Percentiles rank a stretch among this genome's conserved stretches.
Evolutionary conservation across 2,329 filamentous ascomycete species (phyloP).

Genomic region (Akanthomyces lecanii): DNA sequence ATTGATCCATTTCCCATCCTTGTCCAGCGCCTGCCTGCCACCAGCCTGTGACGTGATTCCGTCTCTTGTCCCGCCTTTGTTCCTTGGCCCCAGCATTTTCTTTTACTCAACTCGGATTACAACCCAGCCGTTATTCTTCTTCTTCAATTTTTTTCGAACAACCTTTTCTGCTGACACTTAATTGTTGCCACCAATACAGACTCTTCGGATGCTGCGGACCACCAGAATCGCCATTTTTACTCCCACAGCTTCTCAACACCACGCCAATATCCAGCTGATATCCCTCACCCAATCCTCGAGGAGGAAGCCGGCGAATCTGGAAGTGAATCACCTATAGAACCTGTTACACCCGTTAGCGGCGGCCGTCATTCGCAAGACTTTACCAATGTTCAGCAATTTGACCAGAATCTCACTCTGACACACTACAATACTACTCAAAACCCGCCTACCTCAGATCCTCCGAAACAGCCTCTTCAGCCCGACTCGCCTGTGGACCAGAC

Average conservation of each 20-base stretch:
- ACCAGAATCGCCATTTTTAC: neutral
- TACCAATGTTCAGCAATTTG: conserved; percentile 38
- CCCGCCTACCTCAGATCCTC: conserved; percentile 11
- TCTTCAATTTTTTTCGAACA: neutral
- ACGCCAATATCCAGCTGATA: conserved; percentile 46
- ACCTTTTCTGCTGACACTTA: conserved; percentile 18
- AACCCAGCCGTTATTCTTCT: neutral
- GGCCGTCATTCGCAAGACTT: conserved; percentile 54
- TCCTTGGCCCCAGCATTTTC: conserved; percentile 8
- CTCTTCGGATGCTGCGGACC: conserved; percentile 4
- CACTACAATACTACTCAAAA: conserved; percentile 14
- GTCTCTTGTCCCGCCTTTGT: conserved; percentile 14
- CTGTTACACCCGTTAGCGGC: conserved; percentile 57
- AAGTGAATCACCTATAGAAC: conserved; percentile 56
- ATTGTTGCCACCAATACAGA: conserved; percentile 17
- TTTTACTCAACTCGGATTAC: neutral
- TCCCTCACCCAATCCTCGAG: conserved; percentile 48
- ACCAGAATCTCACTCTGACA: conserved; percentile 24
- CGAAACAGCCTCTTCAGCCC: conserved; percentile 7
- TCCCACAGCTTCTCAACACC: conserved; percentile 36
- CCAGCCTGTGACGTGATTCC: conserved; percentile 20
- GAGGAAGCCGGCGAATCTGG: conserved; percentile 56
- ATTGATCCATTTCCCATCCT: conserved; percentile 15
- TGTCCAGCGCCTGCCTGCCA: conserved; percentile 4
- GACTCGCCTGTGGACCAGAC: conserved; percentile 13